A percentile compares a stretch with the other conserved stretches of the same genome.
These are phyloP conservation scores for Debaryomyces udenii DNA, from an alignment of 1,139 yeast genomes.

Conservation along the genomic window DNA sequence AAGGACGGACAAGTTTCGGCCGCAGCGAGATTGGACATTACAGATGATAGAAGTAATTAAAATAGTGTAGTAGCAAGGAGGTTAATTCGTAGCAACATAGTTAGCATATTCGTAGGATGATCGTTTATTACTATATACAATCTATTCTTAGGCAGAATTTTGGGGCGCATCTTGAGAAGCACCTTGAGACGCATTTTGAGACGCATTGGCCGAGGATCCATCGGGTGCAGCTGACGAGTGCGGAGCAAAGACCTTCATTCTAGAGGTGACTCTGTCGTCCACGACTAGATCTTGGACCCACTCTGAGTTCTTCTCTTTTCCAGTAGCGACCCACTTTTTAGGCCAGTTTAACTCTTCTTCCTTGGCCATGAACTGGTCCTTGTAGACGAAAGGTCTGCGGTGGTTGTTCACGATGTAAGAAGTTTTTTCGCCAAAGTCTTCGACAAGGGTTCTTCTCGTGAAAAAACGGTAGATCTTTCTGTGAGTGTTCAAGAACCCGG, in stretches of 20 bases:
- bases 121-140: constrained; percentile 7
- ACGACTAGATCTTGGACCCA: constrained; percentile 81
- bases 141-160: constrained; percentile 2
- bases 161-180: not conserved
- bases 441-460: constrained; percentile 70
- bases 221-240: constrained; percentile 3
- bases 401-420: constrained; percentile 60
- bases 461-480: constrained; percentile 77
- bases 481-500: constrained; percentile 81
- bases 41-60: too few species aligned
- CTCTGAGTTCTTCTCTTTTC: constrained; percentile 72
- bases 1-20: too few species aligned
- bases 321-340: constrained; percentile 74
- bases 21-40: too few species aligned
- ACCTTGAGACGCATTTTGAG: too few species aligned
- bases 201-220: not conserved
- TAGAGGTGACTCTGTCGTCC: constrained; percentile 65
- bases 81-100: too few species aligned
- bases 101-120: too few species aligned
- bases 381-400: constrained; percentile 56
- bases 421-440: constrained; percentile 66
- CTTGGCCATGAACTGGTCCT: constrained; percentile 57
- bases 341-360: constrained; percentile 95
- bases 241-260: constrained; percentile 56
- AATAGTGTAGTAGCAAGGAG: too few species aligned